phyloP scores from a whole-genome alignment of 306 rosid genomes.

The Vachellia pachyceras region DNA sequence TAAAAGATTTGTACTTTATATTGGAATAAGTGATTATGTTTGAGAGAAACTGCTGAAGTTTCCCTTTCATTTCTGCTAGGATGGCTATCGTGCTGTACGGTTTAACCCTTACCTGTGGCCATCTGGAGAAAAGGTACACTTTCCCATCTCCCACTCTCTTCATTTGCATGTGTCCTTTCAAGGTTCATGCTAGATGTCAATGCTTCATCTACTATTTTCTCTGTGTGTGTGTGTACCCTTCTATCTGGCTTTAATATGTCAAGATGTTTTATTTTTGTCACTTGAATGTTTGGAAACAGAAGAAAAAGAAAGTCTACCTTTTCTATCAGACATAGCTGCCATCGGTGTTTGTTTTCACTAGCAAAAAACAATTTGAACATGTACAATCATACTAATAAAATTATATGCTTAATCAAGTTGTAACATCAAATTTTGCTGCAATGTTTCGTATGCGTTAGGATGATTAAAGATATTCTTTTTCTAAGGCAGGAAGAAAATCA shows the following conservation, averaged over 20 bases:
- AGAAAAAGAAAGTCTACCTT: neutral
- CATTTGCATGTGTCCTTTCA: neutral
- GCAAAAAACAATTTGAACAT: neutral
- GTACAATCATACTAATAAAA: neutral
- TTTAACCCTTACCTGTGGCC: constrained; percentile 97
- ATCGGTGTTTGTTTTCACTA: neutral
- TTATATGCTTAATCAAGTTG: neutral
- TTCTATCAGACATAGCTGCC: constrained; percentile 4
- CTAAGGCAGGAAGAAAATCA: neutral
- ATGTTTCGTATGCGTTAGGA: constrained; percentile 16
- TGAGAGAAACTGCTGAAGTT: constrained; percentile 24
- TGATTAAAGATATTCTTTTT: neutral
- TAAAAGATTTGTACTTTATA: constrained; percentile 27
- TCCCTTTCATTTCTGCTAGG: constrained; percentile 54
- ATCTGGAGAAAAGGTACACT: constrained; percentile 68
- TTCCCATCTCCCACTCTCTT: neutral
- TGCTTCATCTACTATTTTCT: neutral
- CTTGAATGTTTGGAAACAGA: neutral
- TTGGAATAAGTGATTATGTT: constrained; percentile 1
- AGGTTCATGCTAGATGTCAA: neutral
- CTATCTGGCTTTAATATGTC: neutral
- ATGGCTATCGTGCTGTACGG: constrained; percentile 80
- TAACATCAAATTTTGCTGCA: neutral
- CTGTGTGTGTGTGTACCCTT: too few relatives aligned
- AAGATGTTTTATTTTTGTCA: constrained; percentile 7